Evolutionary conservation across 441 rosid species (phyloP), one percentile per base, ranked within the genome.

Genomic region (Arabidopsis lyrata): DNA sequence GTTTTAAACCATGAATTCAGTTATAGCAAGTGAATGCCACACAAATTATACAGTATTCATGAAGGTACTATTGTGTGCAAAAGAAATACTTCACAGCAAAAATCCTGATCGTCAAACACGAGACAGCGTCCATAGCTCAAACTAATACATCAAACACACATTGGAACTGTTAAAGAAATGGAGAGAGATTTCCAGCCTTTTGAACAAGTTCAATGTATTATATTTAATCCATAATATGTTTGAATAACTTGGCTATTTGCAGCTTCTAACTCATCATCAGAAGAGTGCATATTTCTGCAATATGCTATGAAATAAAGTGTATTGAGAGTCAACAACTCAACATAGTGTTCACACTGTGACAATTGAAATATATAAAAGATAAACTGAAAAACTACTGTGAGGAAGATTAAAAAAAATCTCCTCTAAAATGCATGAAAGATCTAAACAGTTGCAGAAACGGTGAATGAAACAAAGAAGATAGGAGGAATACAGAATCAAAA

Each of bases 381-480:
- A 18, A 35, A 24, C 39, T 41, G n/a, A 8, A 64, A 62, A 42
- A 31, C 13, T 39, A 31, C 14, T 20, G 20, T 20, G 29, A 44
- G 36, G 11, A 34, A 34, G n/a, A 45, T 9, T 32, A 15, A 34
- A 3, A 31, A 41, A 15, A 24, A 6, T 16, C 11, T 18, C 61
- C 44, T 49, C 18, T 14, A 18, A 4, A 58, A 36, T 41, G 39
- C 31, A 74, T 42, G 56, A 59, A 52, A 14, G 63, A 52, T 1
- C 11, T 59, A 50, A 50, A 50, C 68, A 66, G 56, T 74, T 35
- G 66, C 44, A 66, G 45, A 63, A 29, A 14, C 55, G 15, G 16
- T 2, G 27, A 54, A 32, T 29, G 16, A 38, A 72, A 34, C 29
- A 53, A 63, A 41, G 54, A 53, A 41, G 62, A 47, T 31, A 61